Conservation (phyloP, 2,329 filamentous ascomycete genomes). For the Claviceps pazoutovae region DNA sequence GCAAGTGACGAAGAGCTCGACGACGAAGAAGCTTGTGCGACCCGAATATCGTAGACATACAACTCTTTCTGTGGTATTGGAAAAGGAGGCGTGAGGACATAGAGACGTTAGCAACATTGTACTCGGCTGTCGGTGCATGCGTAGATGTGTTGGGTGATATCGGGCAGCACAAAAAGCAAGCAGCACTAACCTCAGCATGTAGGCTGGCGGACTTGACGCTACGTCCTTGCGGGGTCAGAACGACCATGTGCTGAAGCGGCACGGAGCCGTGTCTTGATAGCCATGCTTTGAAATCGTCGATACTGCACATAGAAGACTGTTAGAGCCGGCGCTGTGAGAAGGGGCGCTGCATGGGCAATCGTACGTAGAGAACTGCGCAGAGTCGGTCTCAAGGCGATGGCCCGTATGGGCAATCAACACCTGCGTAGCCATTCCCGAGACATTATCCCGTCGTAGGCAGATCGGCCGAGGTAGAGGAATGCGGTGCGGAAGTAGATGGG, state of each 20-base stretch:
- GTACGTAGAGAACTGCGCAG: conserved; percentile 60
- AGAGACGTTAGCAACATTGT: neutral
- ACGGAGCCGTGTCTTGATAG: conserved; percentile 64
- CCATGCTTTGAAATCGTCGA: conserved; percentile 77
- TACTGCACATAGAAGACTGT: conserved; percentile 28
- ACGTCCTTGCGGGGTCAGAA: conserved; percentile 73
- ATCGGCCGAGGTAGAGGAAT: conserved; percentile 3
- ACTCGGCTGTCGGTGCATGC: neutral
- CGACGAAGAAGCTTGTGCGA: conserved; percentile 41
- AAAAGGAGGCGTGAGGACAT: neutral
- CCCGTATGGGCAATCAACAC: conserved; percentile 90
- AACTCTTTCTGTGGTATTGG: conserved; percentile 54
- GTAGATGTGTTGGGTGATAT: neutral
- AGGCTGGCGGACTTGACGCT: conserved; percentile 71
- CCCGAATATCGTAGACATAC: conserved; percentile 79
- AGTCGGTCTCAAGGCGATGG: conserved; percentile 69
- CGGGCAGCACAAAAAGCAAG: neutral
- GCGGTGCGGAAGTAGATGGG: neutral
- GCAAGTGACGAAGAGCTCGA: conserved; percentile 28
- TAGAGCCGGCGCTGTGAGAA: neutral
- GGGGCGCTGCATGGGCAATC: conserved; percentile 12
- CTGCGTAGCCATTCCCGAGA: conserved; percentile 67
- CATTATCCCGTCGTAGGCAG: conserved; percentile 27
- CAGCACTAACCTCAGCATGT: conserved; percentile 54
- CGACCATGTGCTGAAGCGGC: conserved; percentile 64